Conservation (phyloP, 148 eudicot genomes). For the Chenopodium album region DNA sequence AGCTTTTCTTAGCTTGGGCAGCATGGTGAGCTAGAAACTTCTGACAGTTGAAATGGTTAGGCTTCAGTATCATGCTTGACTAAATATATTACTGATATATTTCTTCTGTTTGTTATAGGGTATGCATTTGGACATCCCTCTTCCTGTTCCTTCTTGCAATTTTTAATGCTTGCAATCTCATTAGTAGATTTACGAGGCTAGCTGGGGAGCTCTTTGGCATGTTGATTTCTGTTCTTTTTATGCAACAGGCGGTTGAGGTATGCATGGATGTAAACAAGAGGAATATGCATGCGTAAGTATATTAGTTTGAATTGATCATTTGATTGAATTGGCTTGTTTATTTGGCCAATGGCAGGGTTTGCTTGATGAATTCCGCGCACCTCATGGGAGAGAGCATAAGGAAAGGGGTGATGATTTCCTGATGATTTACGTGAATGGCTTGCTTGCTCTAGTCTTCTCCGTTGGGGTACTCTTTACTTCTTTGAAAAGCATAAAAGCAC, state of each 20-base stretch:
- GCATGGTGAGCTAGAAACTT: conserved; percentile 44
- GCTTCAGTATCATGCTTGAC: background rate
- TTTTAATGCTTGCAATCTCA: conserved; percentile 59
- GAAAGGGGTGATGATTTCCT: conserved; percentile 41
- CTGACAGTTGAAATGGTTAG: background rate
- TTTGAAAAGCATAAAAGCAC: conserved; percentile 58
- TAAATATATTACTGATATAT: background rate
- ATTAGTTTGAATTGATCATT: background rate
- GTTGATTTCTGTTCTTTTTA: conserved; percentile 60
- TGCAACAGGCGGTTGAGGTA: conserved; percentile 68
- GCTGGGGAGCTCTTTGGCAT: conserved; percentile 75
- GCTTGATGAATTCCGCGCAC: conserved; percentile 57
- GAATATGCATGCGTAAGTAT: background rate
- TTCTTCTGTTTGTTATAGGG: conserved; percentile 35
- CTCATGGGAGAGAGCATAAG: conserved; percentile 35
- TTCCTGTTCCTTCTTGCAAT: conserved; percentile 55
- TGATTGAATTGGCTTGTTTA: background rate
- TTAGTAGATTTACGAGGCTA: conserved; percentile 59
- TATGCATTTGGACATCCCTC: conserved; percentile 61
- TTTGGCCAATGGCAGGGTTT: conserved; percentile 53
- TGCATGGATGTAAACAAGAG: background rate
- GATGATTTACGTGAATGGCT: conserved; percentile 70
- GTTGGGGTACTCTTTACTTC: conserved; percentile 70
- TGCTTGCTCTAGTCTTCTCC: conserved; percentile 60
- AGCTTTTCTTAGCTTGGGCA: conserved; percentile 62